A percentile compares a stretch with the other conserved stretches of the same genome.
These are phyloP conservation scores for Mucor indicus DNA, from an alignment of 371 early-diverging fungal genomes.

Conservation along the genomic window DNA sequence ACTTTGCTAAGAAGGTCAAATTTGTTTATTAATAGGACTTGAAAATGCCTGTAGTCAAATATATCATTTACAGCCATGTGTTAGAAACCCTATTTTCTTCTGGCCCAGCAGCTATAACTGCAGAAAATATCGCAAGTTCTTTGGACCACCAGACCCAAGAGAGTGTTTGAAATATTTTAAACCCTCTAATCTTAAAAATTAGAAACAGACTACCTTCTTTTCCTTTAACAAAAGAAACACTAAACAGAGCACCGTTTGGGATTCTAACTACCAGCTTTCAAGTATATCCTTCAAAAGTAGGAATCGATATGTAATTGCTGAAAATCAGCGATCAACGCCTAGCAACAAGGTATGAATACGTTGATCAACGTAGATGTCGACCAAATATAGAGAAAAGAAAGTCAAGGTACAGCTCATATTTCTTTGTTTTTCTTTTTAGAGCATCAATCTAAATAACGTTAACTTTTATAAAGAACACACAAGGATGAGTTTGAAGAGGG, in stretches of 20 bases:
- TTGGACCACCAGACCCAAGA: background rate
- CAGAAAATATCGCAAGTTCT: background rate
- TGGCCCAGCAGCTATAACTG: background rate
- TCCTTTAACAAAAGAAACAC: conserved; percentile 5
- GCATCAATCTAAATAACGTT: too few species aligned
- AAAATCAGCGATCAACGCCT: background rate
- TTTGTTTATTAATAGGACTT: background rate
- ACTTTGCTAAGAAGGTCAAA: too few species aligned
- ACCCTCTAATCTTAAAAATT: conserved; percentile 1
- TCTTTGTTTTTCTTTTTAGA: too few species aligned
- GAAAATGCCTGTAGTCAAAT: background rate
- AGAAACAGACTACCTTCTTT: conserved; percentile 1
- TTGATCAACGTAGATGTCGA: too few species aligned
- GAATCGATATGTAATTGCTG: conserved; percentile 2
- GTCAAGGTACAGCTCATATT: too few species aligned
- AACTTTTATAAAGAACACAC: too few species aligned
- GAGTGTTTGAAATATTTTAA: background rate
- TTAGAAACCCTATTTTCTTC: conserved; percentile 1
- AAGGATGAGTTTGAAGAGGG: too few species aligned
- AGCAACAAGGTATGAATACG: too few species aligned
- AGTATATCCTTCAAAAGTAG: background rate
- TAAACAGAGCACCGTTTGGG: background rate
- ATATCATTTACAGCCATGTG: background rate
- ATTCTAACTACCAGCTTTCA: conserved; percentile 1
- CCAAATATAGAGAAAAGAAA: too few species aligned